Percentiles rank a stretch among this genome's conserved stretches.
These are phyloP conservation scores for Epichloe festucae DNA, from an alignment of 2,329 filamentous ascomycete genomes.

Conservation along the genomic window DNA sequence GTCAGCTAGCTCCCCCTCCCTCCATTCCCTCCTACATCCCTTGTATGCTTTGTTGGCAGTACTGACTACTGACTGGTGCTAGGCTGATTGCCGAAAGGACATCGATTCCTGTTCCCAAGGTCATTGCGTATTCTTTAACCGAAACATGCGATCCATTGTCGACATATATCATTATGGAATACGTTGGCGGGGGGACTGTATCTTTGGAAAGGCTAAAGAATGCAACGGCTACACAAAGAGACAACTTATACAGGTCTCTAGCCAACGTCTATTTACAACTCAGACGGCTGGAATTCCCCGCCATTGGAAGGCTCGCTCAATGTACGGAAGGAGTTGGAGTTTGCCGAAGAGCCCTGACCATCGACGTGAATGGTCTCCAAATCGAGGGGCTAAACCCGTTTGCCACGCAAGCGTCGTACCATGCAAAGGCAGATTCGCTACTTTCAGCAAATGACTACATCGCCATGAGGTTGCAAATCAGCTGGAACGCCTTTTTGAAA, in stretches of 20 bases:
- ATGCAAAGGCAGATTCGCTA: neutral
- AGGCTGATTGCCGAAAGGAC: too few species aligned
- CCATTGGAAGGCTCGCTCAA: conserved; percentile 5
- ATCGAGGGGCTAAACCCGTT: conserved; percentile 6
- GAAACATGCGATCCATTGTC: neutral
- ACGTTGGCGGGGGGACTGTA: neutral
- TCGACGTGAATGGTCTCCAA: conserved; percentile 7
- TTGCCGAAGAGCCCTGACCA: conserved; percentile 1
- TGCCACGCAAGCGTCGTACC: conserved; percentile 3
- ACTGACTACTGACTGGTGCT: too few species aligned
- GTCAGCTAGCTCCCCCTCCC: too few species aligned
- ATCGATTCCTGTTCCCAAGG: neutral
- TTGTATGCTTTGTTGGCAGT: too few species aligned
- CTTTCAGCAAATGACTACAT: conserved; percentile 6
- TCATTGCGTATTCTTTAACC: neutral
- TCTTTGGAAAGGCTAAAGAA: conserved; percentile 3
- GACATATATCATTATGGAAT: conserved; percentile 7
- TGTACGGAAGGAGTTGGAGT: conserved; percentile 1
- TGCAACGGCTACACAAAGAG: neutral
- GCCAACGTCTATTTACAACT: conserved; percentile 9
- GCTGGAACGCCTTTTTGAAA: conserved; percentile 5
- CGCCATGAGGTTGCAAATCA: conserved; percentile 5
- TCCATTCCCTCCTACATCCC: too few species aligned
- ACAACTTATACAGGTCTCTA: conserved; percentile 6
- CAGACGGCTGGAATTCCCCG: conserved; percentile 7